Percentiles rank a stretch among this genome's conserved stretches.
phyloP scores from a whole-genome alignment of 1,139 yeast genomes.

The Hansenula anomala region DNA sequence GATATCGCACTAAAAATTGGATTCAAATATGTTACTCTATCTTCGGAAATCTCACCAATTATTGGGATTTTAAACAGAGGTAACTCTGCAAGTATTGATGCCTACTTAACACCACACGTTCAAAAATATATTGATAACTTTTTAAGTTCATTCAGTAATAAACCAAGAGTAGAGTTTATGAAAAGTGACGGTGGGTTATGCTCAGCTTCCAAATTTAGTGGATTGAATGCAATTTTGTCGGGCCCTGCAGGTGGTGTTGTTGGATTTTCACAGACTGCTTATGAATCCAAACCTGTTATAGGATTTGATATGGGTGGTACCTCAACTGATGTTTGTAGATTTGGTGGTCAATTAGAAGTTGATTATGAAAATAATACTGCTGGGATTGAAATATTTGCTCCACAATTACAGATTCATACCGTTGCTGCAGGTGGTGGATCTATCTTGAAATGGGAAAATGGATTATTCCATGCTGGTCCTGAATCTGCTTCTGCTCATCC shows the following conservation, averaged over 20 bases:
- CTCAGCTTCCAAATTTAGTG: constrained; percentile 42
- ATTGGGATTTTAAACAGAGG: constrained; percentile 68
- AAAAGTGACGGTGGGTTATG: constrained; percentile 60
- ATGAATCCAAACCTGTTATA: constrained; percentile 36
- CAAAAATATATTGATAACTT: constrained; percentile 56
- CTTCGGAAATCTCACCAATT: constrained; percentile 67
- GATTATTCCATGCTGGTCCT: constrained; percentile 54
- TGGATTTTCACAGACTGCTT: constrained; percentile 50
- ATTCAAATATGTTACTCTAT: constrained; percentile 57
- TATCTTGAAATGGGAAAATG: constrained; percentile 46
- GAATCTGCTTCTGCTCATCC: constrained; percentile 59
- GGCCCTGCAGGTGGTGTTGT: constrained; percentile 67
- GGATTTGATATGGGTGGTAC: constrained; percentile 66
- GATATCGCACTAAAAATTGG: constrained; percentile 54
- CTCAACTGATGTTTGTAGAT: constrained; percentile 53
- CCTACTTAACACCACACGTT: constrained; percentile 72
- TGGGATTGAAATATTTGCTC: constrained; percentile 51
- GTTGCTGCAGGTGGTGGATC: constrained; percentile 65
- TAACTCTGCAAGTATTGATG: constrained; percentile 71
- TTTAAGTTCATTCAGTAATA: constrained; percentile 51
- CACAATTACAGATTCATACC: constrained; percentile 53
- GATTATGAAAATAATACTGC: constrained; percentile 54
- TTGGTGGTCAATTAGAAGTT: constrained; percentile 43
- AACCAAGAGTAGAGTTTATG: constrained; percentile 44
- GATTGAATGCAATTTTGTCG: constrained; percentile 48